Percentiles rank a stretch among this genome's conserved stretches.
phyloP scores from a whole-genome alignment of 2,329 filamentous ascomycete genomes.

The Curvularia sp. region DNA sequence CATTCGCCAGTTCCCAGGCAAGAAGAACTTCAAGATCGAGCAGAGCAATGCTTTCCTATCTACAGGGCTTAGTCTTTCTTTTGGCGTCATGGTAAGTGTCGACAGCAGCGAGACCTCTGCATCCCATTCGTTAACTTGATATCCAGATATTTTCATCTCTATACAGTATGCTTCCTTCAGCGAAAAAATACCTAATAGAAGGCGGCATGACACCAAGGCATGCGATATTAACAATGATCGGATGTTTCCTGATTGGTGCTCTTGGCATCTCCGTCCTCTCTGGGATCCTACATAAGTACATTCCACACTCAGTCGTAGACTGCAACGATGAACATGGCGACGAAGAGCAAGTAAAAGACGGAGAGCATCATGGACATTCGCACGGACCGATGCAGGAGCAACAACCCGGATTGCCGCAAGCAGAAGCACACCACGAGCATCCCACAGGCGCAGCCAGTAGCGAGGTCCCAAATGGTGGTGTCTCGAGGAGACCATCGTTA shows the following conservation, averaged over 20 bases:
- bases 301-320: conserved; percentile 81
- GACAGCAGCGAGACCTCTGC: no score
- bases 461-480: conserved; percentile 16
- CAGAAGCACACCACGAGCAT: conserved; percentile 24
- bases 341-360: conserved; percentile 49
- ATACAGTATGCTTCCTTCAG: conserved; percentile 90
- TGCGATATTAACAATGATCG: conserved; percentile 74
- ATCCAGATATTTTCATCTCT: conserved; percentile 84
- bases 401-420: conserved; percentile 16
- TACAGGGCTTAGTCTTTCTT: conserved; percentile 87
- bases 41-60: conserved; percentile 89
- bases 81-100: conserved; percentile 85
- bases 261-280: conserved; percentile 78
- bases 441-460: conserved; percentile 29
- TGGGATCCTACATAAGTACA: conserved; percentile 72
- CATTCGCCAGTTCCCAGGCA: conserved; percentile 73
- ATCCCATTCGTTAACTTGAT: conserved; percentile 19
- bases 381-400: conserved; percentile 36
- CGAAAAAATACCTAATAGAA: conserved; percentile 76
- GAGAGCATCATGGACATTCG: conserved; percentile 25
- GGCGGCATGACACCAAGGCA: conserved; percentile 70
- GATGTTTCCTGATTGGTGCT: conserved; percentile 73
- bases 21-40: conserved; percentile 82
- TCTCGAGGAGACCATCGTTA: conserved; percentile 49
- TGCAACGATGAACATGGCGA: conserved; percentile 78